Evolutionary conservation across 306 rosid species (phyloP).

Genomic region (Cicer yamashitae): DNA sequence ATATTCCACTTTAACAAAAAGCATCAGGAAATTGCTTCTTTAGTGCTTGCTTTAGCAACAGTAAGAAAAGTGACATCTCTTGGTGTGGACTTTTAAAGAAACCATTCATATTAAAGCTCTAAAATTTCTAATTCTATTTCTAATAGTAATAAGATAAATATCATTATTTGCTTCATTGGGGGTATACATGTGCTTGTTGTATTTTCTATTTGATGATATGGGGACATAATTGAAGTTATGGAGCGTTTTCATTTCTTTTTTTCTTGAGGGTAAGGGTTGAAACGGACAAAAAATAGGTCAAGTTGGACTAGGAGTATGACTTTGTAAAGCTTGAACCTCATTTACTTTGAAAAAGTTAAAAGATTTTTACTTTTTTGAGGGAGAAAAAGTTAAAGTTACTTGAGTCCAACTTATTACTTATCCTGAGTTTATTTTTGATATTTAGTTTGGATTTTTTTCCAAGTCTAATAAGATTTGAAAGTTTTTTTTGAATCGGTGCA

Average conservation of each 20-base stretch:
- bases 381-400: too few relatives aligned
- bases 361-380: too few relatives aligned
- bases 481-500: too few relatives aligned
- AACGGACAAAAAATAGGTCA: too few relatives aligned
- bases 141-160: not conserved
- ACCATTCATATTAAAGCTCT: constrained; percentile 21
- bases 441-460: too few relatives aligned
- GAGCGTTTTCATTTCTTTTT: not conserved
- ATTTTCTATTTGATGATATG: not conserved
- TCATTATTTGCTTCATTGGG: not conserved
- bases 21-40: constrained; percentile 10
- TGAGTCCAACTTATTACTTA: too few relatives aligned
- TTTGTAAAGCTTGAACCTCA: too few relatives aligned
- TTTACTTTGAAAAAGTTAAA: too few relatives aligned
- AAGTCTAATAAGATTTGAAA: too few relatives aligned
- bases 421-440: too few relatives aligned
- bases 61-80: constrained; percentile 10
- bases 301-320: too few relatives aligned
- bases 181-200: not conserved
- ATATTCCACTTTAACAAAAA: constrained; percentile 39
- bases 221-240: not conserved
- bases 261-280: not conserved
- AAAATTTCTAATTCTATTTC: constrained; percentile 15
- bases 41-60: constrained; percentile 32
- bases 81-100: constrained; percentile 24